Evolutionary conservation across 1,284 basidiomycete species (phyloP).

Genomic region (Butyriboletus appendiculatus): DNA sequence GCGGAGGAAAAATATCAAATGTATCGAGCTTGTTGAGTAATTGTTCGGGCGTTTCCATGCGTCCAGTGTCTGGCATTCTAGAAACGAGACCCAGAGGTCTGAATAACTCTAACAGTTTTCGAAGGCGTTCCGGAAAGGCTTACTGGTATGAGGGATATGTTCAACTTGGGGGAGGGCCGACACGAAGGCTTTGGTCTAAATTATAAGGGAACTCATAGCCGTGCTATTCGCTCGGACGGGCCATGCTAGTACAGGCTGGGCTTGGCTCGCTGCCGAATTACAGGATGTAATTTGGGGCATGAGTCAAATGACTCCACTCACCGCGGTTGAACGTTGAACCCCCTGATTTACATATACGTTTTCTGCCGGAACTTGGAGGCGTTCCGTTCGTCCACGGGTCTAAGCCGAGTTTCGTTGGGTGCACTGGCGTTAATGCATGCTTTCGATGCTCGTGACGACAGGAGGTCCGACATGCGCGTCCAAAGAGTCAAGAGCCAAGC

Average conservation of each 20-base stretch:
- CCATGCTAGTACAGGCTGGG: not conserved
- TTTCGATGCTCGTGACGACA: not conserved
- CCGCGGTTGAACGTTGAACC: not conserved
- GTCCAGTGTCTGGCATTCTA: slow-evolving; percentile 7
- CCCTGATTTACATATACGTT: not conserved
- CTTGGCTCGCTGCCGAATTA: slow-evolving; percentile 16
- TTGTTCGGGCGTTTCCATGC: not conserved
- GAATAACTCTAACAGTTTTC: not conserved
- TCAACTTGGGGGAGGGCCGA: not conserved
- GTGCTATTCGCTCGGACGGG: not conserved
- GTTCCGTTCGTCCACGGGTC: not conserved
- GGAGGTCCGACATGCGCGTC: not conserved
- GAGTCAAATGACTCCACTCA: slow-evolving; percentile 10
- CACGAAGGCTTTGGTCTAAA: not conserved
- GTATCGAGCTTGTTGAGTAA: not conserved
- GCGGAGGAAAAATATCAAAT: not conserved
- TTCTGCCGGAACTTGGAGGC: not conserved
- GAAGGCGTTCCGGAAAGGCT: slow-evolving; percentile 1
- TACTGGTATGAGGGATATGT: slow-evolving; percentile 7
- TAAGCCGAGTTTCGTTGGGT: not conserved
- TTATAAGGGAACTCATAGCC: slow-evolving; percentile 12
- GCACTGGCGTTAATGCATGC: not conserved
- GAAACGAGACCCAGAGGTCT: not conserved
- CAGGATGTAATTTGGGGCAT: not conserved
- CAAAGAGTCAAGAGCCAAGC: slow-evolving; percentile 12